Evolutionary conservation across 306 rosid species (phyloP), one percentile per base, ranked within the genome.

Genomic region (Medicago lupulina): DNA sequence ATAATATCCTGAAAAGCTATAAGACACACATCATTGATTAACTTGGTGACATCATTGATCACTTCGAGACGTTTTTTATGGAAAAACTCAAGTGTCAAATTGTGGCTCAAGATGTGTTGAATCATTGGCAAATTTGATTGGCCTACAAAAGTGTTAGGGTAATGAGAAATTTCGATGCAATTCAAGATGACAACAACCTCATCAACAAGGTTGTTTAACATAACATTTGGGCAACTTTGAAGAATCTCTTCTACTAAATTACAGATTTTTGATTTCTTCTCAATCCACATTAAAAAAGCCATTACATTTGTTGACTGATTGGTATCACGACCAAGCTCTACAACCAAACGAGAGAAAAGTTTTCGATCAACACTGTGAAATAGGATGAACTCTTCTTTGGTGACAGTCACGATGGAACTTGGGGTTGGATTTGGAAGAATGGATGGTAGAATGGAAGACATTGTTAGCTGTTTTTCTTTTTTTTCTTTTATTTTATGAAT

Each of bases 241-340:
- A 82, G 65, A 7, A 89, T 17, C 43, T 79, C 85, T 23, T 64
- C 4, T 0, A 89, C 57, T 18, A 80, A 12, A 41, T 58, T 75
- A 17, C 14, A 62, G 25, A 83, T 71, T 3, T 50, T 57, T 4
- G 60, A 67, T 0, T 19, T 31, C 0, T 63, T 78, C 39, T 93
- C 98, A 0, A 89, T 72, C 97, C 96, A 93, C 61, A 93, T 28
- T 81, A 92, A 73, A n/a, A 93, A 76, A 3, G 88, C 89, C 90
- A 90, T 86, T 16, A 90, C 74, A 1, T 80, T 84, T 0, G 76
- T 71, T 1, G 90, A 82, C 62, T 81, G 81, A 0, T 82, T 60
- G 0, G 87, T 75, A 14, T 89, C 90, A 0, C 87, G 92, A 1
- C 81, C 46, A 0, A 90, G 81, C 9, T 9, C 15, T 13, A 75